Percentiles rank a stretch among this genome's conserved stretches.
These are phyloP conservation scores for Salix exigua DNA, from an alignment of 345 rosid species.

Conservation along the genomic window DNA sequence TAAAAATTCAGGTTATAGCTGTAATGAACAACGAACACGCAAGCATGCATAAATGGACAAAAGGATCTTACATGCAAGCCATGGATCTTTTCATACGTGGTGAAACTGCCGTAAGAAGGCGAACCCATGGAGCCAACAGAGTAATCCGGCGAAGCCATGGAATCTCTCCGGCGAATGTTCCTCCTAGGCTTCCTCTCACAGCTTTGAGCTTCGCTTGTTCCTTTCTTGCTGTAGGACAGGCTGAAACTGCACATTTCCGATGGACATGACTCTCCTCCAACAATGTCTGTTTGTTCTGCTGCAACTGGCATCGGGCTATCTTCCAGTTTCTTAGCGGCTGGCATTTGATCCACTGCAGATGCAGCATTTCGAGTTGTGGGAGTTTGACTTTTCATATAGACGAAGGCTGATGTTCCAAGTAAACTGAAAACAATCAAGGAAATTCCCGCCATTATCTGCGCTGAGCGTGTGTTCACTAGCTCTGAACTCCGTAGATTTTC, in stretches of 20 bases:
- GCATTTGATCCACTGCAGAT: conserved; percentile 12
- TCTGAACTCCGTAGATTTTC: conserved; percentile 16
- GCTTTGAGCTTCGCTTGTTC: conserved; percentile 41
- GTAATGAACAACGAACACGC: neutral
- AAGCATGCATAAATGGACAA: neutral
- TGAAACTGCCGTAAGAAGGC: conserved; percentile 73
- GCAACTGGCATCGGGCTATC: conserved; percentile 20
- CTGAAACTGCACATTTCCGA: conserved; percentile 58
- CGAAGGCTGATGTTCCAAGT: conserved; percentile 31
- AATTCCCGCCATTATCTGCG: conserved; percentile 12
- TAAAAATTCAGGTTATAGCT: neutral
- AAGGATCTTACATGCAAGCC: conserved; percentile 52
- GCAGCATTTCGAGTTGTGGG: conserved; percentile 11
- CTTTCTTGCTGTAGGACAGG: conserved; percentile 29
- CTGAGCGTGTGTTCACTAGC: conserved; percentile 1
- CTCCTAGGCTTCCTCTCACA: conserved; percentile 37
- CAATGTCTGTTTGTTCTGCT: conserved; percentile 23
- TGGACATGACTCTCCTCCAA: conserved; percentile 44
- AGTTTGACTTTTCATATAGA: conserved; percentile 27
- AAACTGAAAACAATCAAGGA: conserved; percentile 35
- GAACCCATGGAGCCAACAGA: conserved; percentile 46
- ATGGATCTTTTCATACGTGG: conserved; percentile 63
- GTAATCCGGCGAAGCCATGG: conserved; percentile 61
- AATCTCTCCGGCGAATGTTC: conserved; percentile 46
- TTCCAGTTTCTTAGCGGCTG: conserved; percentile 25